phyloP scores from a whole-genome alignment of 257 asterid species.

The Solanum chiquidenum region DNA sequence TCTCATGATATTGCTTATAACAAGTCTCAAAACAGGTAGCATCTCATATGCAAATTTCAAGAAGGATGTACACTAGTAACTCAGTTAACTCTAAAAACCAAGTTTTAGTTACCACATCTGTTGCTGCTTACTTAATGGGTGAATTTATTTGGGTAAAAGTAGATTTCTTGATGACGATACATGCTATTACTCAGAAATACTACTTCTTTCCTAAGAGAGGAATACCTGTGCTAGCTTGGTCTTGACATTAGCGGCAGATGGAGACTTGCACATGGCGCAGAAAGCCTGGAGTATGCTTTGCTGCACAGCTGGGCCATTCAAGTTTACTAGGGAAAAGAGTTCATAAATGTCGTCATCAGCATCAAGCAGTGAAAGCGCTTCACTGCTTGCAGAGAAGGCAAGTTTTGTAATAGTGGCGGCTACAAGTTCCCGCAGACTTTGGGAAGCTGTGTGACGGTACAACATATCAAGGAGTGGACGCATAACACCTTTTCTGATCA shows the following conservation, averaged over 20 bases:
- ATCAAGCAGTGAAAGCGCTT: conserved; percentile 29
- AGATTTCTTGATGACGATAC: neutral
- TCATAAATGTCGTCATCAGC: conserved; percentile 36
- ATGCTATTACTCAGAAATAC: neutral
- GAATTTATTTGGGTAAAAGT: neutral
- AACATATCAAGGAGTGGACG: conserved; percentile 42
- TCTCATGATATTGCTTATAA: neutral
- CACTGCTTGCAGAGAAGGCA: conserved; percentile 25
- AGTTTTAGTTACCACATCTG: neutral
- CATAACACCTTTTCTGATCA: conserved; percentile 39
- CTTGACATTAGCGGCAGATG: conserved; percentile 31
- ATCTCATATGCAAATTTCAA: neutral
- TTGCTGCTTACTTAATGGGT: neutral
- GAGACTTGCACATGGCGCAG: conserved; percentile 44
- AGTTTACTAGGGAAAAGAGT: conserved; percentile 35
- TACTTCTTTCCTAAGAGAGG: neutral
- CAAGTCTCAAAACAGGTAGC: neutral
- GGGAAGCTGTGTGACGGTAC: conserved; percentile 34
- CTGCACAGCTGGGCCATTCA: conserved; percentile 32
- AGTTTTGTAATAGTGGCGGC: conserved; percentile 39
- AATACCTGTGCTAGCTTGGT: conserved; percentile 42
- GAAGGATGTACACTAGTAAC: neutral
- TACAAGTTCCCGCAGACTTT: conserved; percentile 32
- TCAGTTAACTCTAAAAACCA: neutral
- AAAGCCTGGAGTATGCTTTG: conserved; percentile 35